Evolutionary conservation across 2,329 filamentous ascomycete genomes (phyloP).

Genomic region (Xylaria sp.): DNA sequence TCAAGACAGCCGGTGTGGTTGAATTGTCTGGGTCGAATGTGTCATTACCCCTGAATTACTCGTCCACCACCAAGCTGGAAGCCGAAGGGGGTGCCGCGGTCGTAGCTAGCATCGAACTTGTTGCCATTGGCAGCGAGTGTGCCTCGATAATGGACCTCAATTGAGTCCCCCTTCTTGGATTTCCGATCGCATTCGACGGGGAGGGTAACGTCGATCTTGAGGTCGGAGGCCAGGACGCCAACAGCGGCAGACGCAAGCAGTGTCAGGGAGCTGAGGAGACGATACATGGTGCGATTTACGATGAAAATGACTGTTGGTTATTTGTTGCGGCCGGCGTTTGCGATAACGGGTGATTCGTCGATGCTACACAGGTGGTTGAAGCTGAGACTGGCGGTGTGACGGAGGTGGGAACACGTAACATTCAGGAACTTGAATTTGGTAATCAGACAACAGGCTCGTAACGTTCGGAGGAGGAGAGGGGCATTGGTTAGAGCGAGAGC

Average conservation of each 20-base stretch:
- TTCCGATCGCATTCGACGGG: constrained; percentile 83
- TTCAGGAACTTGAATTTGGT: neutral
- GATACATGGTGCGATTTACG: constrained; percentile 55
- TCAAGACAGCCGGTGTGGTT: constrained; percentile 1
- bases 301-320: neutral
- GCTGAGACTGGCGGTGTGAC: constrained; percentile 10
- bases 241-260: constrained; percentile 63
- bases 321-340: neutral
- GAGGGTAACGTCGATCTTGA: constrained; percentile 81
- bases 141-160: constrained; percentile 89
- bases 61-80: constrained; percentile 83
- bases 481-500: neutral
- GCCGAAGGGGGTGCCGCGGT: constrained; percentile 76
- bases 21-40: neutral
- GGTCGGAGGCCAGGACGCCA: constrained; percentile 64
- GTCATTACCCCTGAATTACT: constrained; percentile 83
- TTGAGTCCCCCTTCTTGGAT: constrained; percentile 77
- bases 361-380: constrained; percentile 1
- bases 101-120: constrained; percentile 88
- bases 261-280: constrained; percentile 59
- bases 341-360: neutral
- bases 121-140: constrained; percentile 77
- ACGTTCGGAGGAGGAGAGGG: neutral
- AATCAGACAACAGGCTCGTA: neutral
- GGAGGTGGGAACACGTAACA: constrained; percentile 10